Evolutionary conservation across 139 green algal genomes (phyloP).

Genomic region (Pedinophyceae sp.): DNA sequence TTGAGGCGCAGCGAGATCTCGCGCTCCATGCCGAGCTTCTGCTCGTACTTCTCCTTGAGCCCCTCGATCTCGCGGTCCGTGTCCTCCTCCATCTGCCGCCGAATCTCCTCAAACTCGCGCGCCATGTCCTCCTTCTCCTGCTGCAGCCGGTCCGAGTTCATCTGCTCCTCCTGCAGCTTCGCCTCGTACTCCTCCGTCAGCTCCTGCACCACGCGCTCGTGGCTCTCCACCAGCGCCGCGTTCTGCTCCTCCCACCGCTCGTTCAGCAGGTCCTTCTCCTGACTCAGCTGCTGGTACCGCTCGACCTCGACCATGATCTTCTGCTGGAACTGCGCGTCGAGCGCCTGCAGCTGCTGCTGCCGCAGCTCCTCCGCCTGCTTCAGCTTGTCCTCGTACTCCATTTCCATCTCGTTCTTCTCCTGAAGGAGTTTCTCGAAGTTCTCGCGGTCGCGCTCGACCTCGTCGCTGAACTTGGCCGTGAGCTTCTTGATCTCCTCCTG

Average conservation of each 20-base stretch:
- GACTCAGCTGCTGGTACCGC: slow-evolving; percentile 48
- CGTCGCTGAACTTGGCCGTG: slow-evolving; percentile 51
- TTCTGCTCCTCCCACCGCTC: slow-evolving; percentile 72
- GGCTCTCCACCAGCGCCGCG: slow-evolving; percentile 47
- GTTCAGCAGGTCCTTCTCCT: slow-evolving; percentile 61
- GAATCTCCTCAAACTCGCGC: slow-evolving; percentile 47
- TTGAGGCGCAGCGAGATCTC: slow-evolving; percentile 60
- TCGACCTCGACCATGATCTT: slow-evolving; percentile 79
- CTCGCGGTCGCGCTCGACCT: slow-evolving; percentile 45
- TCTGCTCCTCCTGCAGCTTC: slow-evolving; percentile 46
- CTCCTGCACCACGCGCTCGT: slow-evolving; percentile 67
- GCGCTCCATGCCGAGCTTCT: slow-evolving; percentile 36
- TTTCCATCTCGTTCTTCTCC: slow-evolving; percentile 66
- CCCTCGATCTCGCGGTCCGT: slow-evolving; percentile 80
- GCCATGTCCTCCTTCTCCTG: slow-evolving; percentile 21
- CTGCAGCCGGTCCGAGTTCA: slow-evolving; percentile 39
- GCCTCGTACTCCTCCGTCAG: slow-evolving; percentile 64
- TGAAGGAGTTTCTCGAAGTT: slow-evolving; percentile 58
- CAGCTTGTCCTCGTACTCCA: slow-evolving; percentile 68
- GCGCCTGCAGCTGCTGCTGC: slow-evolving; percentile 27
- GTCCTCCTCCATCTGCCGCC: slow-evolving; percentile 76
- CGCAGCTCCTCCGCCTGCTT: slow-evolving; percentile 36
- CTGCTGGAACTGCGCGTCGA: slow-evolving; percentile 62
- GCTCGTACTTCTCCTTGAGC: slow-evolving; percentile 61
- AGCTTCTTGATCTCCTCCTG: slow-evolving; percentile 66